phyloP scores from a whole-genome alignment of 345 rosid genomes.

The Eucalyptus pauciflora region DNA sequence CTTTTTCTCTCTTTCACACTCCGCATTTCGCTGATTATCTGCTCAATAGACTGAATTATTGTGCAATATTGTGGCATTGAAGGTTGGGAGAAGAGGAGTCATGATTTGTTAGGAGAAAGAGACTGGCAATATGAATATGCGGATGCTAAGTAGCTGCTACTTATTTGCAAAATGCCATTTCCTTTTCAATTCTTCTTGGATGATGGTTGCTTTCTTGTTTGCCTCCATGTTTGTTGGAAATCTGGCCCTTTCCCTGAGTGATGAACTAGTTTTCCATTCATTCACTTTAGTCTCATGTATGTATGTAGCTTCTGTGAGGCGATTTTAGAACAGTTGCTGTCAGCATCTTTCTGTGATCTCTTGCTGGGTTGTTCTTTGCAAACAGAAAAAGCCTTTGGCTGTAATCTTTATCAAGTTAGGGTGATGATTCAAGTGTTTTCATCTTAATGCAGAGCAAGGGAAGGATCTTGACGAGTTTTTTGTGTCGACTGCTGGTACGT shows the following conservation, averaged over 20 bases:
- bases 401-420: not conserved
- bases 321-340: not conserved
- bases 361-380: not conserved
- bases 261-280: not conserved
- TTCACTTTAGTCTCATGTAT: not conserved
- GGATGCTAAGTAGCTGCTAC: not conserved
- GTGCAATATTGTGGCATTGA: not conserved
- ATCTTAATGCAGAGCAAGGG: conserved; percentile 66
- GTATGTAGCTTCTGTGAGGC: not conserved
- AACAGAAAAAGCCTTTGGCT: not conserved
- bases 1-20: not conserved
- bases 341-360: not conserved
- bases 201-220: not conserved
- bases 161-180: not conserved
- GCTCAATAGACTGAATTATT: not conserved
- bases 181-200: not conserved
- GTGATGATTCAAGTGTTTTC: not conserved
- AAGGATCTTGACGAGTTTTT: conserved; percentile 89
- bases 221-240: not conserved
- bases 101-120: not conserved
- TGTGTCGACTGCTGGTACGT: conserved; percentile 73
- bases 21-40: not conserved
- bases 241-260: not conserved
- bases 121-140: not conserved
- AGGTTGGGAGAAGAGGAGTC: not conserved